Percentiles rank a stretch among this genome's conserved stretches.
These are phyloP conservation scores for Fremontodendron californicum DNA, from an alignment of 345 rosid genomes.

Conservation along the genomic window DNA sequence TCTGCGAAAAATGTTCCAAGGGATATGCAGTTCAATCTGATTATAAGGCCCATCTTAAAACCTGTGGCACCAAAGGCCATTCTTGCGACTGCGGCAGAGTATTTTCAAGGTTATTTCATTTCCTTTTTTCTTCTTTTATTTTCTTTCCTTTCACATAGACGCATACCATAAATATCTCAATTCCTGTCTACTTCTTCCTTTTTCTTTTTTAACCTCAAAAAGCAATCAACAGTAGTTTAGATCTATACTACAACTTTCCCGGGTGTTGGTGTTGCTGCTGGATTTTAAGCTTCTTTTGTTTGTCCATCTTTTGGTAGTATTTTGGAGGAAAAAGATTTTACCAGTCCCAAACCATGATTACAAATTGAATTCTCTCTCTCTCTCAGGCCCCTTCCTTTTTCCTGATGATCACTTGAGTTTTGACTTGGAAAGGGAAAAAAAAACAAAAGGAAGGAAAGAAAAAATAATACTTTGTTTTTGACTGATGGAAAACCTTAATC, in stretches of 20 bases:
- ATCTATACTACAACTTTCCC: not conserved
- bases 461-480: conserved; percentile 11
- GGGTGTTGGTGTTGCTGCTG: not conserved
- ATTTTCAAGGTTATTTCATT: conserved; percentile 64
- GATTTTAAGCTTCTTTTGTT: not conserved
- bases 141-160: not conserved
- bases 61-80: conserved; percentile 94
- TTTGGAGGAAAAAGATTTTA: not conserved
- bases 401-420: not conserved
- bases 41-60: conserved; percentile 94
- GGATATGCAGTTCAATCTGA: conserved; percentile 99
- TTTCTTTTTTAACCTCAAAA: not conserved
- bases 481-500: conserved; percentile 27
- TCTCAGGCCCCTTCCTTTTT: not conserved
- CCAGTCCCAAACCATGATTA: not conserved
- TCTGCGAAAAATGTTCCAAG: conserved; percentile 83
- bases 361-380: not conserved
- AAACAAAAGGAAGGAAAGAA: not conserved
- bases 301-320: not conserved
- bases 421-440: conserved; percentile 2
- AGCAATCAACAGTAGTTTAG: not conserved
- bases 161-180: not conserved
- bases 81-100: conserved; percentile 98
- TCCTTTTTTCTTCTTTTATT: not conserved
- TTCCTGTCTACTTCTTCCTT: not conserved